Base-by-base conservation (phyloP, 345 rosid genomes). In the Zanthoxylum bungeanum region DNA sequence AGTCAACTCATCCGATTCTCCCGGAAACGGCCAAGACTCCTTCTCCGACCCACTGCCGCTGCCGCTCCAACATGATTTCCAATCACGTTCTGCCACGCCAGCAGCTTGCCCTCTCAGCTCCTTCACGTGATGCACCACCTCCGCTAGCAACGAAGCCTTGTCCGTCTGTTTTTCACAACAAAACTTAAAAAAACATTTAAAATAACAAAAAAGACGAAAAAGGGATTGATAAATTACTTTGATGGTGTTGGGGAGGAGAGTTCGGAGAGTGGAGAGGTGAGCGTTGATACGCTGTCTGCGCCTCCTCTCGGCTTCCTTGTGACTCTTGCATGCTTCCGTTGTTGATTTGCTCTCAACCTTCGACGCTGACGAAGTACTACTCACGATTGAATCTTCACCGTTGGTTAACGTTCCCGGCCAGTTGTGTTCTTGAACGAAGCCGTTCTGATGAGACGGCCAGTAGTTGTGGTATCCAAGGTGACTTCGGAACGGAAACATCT, bases 71-170 rank as follows among this genome's bases (percentile, higher is more conserved):
- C n/a, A 66, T 50, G 70, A n/a, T 64, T 42, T 62, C 34, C 66
- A 49, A 17, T 33, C 74, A 25, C n/a, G 66, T 14, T 55, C 36
- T 19, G 60, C 79, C 47, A 69, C 33, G 73, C 77, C 84, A 30
- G 84, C 83, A 12, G 83, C 87, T 53, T 87, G 86, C 69, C 52
- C 69, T 60, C 73, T 78, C 58, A 86, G 74, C 74, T 88, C 90
- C 78, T 73, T 85, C 80, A 88, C 80, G 74, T 78, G 89, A 55
- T 78, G 88, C 60, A 92, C 91, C 77, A 89, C 97, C 77, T 89
- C 93, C 28, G 95, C 95, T 25, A 91, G 81, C 85, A 91, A 81
- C 39, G 97, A 84, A 50, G 97, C 95, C 80, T 91, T 91, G 78
- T 89, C 93, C 52, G 87, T 91, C 95, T 89, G 76, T 62, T 47